Conservation (phyloP, 75 land plant genomes). For the Cryptomeria japonica region DNA sequence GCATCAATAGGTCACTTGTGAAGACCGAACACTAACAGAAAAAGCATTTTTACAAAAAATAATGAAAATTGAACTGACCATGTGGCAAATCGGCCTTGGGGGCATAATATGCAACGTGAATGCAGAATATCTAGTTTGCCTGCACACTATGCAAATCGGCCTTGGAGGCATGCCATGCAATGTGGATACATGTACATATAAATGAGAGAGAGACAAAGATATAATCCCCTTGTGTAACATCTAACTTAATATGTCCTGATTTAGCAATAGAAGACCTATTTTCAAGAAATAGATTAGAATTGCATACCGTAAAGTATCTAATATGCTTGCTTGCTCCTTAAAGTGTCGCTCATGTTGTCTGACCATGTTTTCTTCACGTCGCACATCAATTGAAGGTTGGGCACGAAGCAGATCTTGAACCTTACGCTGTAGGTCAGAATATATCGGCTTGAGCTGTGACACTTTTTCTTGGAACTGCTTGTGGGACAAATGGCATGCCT, state of each 20-base stretch:
- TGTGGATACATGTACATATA: too few species aligned
- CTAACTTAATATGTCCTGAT: neutral
- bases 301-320: conserved; percentile 88
- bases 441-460: conserved; percentile 57
- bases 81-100: neutral
- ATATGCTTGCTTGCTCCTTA: conserved; percentile 83
- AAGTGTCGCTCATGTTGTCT: conserved; percentile 56
- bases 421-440: conserved; percentile 57
- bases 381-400: conserved; percentile 42
- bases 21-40: neutral
- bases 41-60: too few species aligned
- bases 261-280: conserved; percentile 4
- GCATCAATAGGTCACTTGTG: neutral
- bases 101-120: neutral
- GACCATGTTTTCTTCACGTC: conserved; percentile 52
- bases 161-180: too few species aligned
- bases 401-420: conserved; percentile 50
- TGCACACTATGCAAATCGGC: too few species aligned
- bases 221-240: neutral
- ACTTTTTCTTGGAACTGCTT: conserved; percentile 81
- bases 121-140: neutral
- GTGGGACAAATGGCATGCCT: conserved; percentile 69
- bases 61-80: neutral
- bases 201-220: neutral
- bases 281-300: conserved; percentile 2